phyloP scores from a whole-genome alignment of 2,329 filamentous ascomycete species.

The Seiridium unicorne region DNA sequence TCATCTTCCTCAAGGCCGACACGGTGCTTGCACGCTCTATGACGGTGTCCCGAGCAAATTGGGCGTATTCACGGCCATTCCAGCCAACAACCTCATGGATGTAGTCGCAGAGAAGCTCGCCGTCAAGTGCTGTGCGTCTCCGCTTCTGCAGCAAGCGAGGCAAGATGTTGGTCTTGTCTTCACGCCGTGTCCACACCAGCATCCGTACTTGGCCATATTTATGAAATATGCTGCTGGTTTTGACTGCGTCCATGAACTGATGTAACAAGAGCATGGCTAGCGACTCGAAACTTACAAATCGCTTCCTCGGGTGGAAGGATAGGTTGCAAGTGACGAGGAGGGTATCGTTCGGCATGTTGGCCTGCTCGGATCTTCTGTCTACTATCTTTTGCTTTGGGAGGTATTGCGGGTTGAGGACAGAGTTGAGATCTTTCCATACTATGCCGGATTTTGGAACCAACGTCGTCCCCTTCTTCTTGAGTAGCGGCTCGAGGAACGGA shows the following conservation, averaged over 20 bases:
- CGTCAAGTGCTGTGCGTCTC: slow-evolving; percentile 55
- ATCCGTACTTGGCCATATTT: slow-evolving; percentile 77
- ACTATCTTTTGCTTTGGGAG: slow-evolving; percentile 54
- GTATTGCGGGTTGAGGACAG: slow-evolving; percentile 47
- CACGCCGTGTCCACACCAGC: slow-evolving; percentile 68
- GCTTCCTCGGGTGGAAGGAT: slow-evolving; percentile 48
- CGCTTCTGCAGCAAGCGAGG: slow-evolving; percentile 57
- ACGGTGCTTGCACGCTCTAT: slow-evolving; percentile 47
- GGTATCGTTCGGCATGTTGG: slow-evolving; percentile 62
- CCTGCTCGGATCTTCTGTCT: slow-evolving; percentile 33
- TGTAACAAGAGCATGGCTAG: slow-evolving; percentile 57
- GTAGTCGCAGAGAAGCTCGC: slow-evolving; percentile 60
- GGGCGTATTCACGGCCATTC: slow-evolving; percentile 23
- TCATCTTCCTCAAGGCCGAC: slow-evolving; percentile 45
- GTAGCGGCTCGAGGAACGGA: slow-evolving; percentile 59
- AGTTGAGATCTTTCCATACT: slow-evolving; percentile 57
- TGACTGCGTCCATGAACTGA: slow-evolving; percentile 60
- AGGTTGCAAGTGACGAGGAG: slow-evolving; percentile 74
- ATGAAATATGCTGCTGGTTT: slow-evolving; percentile 63
- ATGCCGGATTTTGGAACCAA: slow-evolving; percentile 57
- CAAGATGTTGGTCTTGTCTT: slow-evolving; percentile 58
- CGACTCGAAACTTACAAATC: slow-evolving; percentile 52
- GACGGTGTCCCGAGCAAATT: slow-evolving; percentile 40
- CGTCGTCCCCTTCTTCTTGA: slow-evolving; percentile 44
- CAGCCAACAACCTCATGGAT: slow-evolving; percentile 56